Base-by-base conservation (phyloP, 73 alveolate species). In the Halteria grandinella region DNA sequence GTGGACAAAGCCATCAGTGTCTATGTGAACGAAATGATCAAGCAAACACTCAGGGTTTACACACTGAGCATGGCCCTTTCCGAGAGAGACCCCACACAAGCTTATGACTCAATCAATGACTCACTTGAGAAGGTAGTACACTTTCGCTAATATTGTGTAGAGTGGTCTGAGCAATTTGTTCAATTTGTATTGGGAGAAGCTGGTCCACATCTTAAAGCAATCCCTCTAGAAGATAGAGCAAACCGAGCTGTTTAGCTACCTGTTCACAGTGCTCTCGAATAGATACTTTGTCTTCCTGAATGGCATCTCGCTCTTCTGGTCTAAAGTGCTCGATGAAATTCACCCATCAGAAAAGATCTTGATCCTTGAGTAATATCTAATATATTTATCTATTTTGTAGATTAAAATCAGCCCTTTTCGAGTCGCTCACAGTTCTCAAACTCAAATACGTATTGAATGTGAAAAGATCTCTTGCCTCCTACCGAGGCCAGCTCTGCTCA, bases 1-100 rank as follows among this genome's bases (percentile, higher is more conserved):
- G 69, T 82, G 8, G 86, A 82, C 23, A 43, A 24, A 40, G 50
- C 66, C 5, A 20, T 82, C 10, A 53, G 75, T 14, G 55, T 36
- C 15, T 70, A 71, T 48, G 34, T 69, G n/a, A 51, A 52, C 48
- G 91, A 82, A 17, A 76, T 82, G 75, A 54, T 63, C 6, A 69
- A 47, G 48, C 59, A 32, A 44, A 82, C 86, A n/a, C 33, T 36
- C 21, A 77, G 60, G 50, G 74, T 82, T 4, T 82, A 71, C 44
- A 55, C 72, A 18, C 59, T 82, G 25, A 55, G 82, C 4, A 20
- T 71, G 40, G 75, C 86, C 0, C 64, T 82, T 2, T 27, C 82
- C 33, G 91, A 82, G 43, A 55, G 91, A 40, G 81, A 82, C 63
- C 83, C 91, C 20, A 57, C 75, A 11, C 70, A 63, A 17, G 47